These are phyloP conservation scores for Teunomyces barrocoloradensis DNA, from an alignment of 805 yeast species.

Conservation along the genomic window DNA sequence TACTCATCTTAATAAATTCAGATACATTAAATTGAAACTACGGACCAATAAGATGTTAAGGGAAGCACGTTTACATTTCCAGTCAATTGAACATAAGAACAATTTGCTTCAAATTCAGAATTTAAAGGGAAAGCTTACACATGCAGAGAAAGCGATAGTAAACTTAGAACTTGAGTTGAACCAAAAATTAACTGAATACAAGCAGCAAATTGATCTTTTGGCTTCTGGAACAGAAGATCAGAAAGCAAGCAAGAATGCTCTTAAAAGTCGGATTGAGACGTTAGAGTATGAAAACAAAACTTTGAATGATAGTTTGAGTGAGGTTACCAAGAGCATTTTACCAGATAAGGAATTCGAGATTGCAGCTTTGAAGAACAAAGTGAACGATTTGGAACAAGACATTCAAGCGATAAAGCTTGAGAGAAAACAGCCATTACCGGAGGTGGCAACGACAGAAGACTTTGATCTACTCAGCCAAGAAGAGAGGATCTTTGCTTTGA, in stretches of 20 bases:
- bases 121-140: constrained; percentile 5
- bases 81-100: constrained; percentile 7
- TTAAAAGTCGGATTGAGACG: constrained; percentile 4
- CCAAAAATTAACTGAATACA: background rate
- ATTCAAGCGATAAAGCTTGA: background rate
- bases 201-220: background rate
- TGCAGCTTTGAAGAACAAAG: constrained; percentile 13
- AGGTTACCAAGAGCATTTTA: constrained; percentile 13
- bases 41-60: constrained; percentile 8
- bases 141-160: constrained; percentile 10
- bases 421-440: background rate
- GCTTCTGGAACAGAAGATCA: constrained; percentile 8
- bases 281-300: constrained; percentile 10
- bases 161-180: background rate
- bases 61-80: constrained; percentile 11
- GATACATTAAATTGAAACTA: constrained; percentile 16
- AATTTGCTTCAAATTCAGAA: constrained; percentile 7
- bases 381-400: constrained; percentile 12
- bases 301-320: constrained; percentile 6
- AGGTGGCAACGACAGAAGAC: background rate
- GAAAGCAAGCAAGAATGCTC: constrained; percentile 12
- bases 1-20: constrained; percentile 43
- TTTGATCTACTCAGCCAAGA: constrained; percentile 6
- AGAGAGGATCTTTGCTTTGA: constrained; percentile 11
- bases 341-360: constrained; percentile 25